Evolutionary conservation across 495 filamentous ascomycete genomes (phyloP).

Genomic region (Zalerion maritima): DNA sequence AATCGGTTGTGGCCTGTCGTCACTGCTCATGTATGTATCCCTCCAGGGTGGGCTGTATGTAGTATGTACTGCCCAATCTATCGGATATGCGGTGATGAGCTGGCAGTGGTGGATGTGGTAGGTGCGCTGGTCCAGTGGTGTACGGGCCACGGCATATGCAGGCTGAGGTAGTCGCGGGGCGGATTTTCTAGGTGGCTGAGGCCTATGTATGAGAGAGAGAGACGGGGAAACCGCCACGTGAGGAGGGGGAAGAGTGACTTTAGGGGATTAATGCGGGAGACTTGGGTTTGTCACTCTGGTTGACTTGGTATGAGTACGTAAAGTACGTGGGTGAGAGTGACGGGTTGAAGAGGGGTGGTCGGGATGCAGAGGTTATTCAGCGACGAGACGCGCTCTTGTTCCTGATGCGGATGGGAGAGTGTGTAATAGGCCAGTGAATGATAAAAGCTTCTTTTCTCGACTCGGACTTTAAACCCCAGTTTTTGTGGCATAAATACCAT

Average conservation of each 20-base stretch:
- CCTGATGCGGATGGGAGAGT: conserved; percentile 17
- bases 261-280: too few species aligned
- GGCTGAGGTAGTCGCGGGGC: conserved; percentile 40
- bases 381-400: conserved; percentile 11
- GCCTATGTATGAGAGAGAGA: conserved; percentile 18
- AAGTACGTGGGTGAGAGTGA: conserved; percentile 7
- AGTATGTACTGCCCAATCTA: conserved; percentile 29
- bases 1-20: conserved; percentile 27
- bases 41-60: conserved; percentile 34
- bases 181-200: conserved; percentile 29
- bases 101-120: conserved; percentile 37
- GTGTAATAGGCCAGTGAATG: conserved; percentile 19
- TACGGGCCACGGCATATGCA: conserved; percentile 43
- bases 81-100: conserved; percentile 43
- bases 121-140: conserved; percentile 33
- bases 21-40: conserved; percentile 33
- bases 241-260: conserved; percentile 14
- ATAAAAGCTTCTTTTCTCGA: conserved; percentile 18
- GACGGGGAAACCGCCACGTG: conserved; percentile 28
- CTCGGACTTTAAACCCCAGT: conserved; percentile 14
- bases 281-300: too few species aligned
- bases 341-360: conserved; percentile 12
- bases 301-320: conserved; percentile 10
- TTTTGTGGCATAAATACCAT: too few species aligned
- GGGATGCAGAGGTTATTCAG: conserved; percentile 12